A percentile compares a stretch with the other conserved stretches of the same genome.
phyloP scores from a whole-genome alignment of 2,329 filamentous ascomycete genomes.

The Microsporum ferrugineum region DNA sequence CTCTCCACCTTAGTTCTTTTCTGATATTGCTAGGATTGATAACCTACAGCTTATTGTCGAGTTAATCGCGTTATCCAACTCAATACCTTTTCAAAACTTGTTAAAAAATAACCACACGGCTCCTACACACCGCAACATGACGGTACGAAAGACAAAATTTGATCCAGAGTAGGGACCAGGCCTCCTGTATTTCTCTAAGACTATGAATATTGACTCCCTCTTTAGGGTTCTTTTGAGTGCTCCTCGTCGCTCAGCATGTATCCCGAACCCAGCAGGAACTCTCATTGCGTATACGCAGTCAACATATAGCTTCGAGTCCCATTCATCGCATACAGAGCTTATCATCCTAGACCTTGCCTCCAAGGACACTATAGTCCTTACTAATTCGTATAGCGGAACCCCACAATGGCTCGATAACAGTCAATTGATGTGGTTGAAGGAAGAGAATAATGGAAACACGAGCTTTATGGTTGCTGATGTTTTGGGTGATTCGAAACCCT shows the following conservation, averaged over 20 bases:
- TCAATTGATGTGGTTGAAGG: constrained; percentile 38
- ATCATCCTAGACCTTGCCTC: constrained; percentile 34
- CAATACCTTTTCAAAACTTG: too few relatives aligned
- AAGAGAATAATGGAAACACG: constrained; percentile 36
- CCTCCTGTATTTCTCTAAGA: neutral
- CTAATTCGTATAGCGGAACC: constrained; percentile 34
- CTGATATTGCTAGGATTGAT: neutral
- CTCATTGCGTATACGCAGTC: constrained; percentile 39
- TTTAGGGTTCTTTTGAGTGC: constrained; percentile 37
- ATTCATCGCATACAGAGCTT: constrained; percentile 37
- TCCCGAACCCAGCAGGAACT: constrained; percentile 37
- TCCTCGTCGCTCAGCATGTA: constrained; percentile 35
- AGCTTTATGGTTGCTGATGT: constrained; percentile 35
- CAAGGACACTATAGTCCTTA: constrained; percentile 32
- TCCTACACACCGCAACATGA: constrained; percentile 22
- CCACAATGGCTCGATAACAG: constrained; percentile 38
- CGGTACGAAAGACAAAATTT: constrained; percentile 32
- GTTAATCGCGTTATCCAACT: neutral
- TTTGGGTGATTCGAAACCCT: constrained; percentile 25
- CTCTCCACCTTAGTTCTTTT: neutral
- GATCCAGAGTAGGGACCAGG: constrained; percentile 27
- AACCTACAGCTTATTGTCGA: neutral
- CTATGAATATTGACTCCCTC: neutral
- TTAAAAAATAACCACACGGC: neutral
- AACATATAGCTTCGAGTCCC: constrained; percentile 40